phyloP scores from a whole-genome alignment of 1,139 yeast genomes.

The Barnettozyma hawaiiensis region DNA sequence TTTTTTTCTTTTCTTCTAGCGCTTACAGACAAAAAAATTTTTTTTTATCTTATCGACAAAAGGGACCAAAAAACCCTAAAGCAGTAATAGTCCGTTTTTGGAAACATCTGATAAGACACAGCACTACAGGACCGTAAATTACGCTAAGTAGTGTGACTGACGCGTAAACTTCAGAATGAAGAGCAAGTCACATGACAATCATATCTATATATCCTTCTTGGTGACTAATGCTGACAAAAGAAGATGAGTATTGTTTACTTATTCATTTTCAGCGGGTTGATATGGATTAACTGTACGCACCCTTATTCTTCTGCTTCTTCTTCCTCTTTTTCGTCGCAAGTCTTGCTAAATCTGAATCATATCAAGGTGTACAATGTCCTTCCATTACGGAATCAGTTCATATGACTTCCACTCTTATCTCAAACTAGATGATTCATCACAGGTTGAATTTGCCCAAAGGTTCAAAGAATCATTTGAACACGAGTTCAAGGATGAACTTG shows the following conservation, averaged over 20 bases:
- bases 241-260: too few relatives aligned
- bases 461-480: constrained; percentile 37
- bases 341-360: too few relatives aligned
- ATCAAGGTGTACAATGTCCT: constrained; percentile 3
- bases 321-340: too few relatives aligned
- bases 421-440: constrained; percentile 34
- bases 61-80: constrained; percentile 2
- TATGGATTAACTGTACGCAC: too few relatives aligned
- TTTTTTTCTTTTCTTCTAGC: not conserved
- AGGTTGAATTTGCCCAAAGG: constrained; percentile 34
- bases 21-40: constrained; percentile 10
- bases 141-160: not conserved
- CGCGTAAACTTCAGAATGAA: not conserved
- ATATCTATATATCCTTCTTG: too few relatives aligned
- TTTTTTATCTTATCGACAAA: constrained; percentile 22
- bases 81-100: constrained; percentile 1
- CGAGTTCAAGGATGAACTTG: constrained; percentile 44
- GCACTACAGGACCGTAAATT: not conserved
- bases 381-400: constrained; percentile 29
- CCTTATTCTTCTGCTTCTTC: too few relatives aligned
- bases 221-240: too few relatives aligned
- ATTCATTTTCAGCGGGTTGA: too few relatives aligned
- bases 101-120: constrained; percentile 4
- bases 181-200: not conserved
- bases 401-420: constrained; percentile 56